These are phyloP conservation scores for Malassezia furfur DNA, from an alignment of 1,284 basidiomycete genomes.

Conservation along the genomic window DNA sequence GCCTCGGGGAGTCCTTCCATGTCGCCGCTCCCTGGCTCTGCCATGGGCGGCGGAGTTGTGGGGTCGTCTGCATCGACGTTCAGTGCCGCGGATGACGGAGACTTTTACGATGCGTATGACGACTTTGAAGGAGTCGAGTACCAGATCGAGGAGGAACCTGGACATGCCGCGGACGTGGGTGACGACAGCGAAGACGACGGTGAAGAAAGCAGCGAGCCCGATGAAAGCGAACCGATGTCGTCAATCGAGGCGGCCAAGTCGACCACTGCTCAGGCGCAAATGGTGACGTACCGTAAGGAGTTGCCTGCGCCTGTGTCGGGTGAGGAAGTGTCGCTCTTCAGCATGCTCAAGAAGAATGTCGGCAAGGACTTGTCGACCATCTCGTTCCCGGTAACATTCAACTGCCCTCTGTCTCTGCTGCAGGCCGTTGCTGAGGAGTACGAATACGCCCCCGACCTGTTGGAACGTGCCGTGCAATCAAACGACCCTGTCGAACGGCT, in stretches of 20 bases:
- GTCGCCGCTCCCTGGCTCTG: neutral
- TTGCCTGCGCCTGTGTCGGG: constrained; percentile 57
- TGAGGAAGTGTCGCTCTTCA: constrained; percentile 77
- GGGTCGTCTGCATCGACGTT: neutral
- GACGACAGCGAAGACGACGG: constrained; percentile 15
- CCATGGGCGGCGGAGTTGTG: neutral
- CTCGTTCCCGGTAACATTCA: constrained; percentile 48
- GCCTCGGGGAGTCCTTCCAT: neutral
- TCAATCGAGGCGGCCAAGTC: no score
- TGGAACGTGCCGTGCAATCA: constrained; percentile 36
- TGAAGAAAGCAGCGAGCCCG: constrained; percentile 30
- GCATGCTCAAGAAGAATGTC: constrained; percentile 81
- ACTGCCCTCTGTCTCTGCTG: constrained; percentile 44
- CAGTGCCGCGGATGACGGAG: constrained; percentile 6
- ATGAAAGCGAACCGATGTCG: constrained; percentile 17
- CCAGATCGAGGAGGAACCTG: constrained; percentile 17
- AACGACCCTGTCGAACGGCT: constrained; percentile 40
- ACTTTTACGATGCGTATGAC: constrained; percentile 39
- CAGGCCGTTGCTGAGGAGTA: constrained; percentile 46
- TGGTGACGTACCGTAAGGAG: constrained; percentile 45
- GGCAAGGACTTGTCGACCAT: constrained; percentile 48
- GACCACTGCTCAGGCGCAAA: neutral
- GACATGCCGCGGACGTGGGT: constrained; percentile 29
- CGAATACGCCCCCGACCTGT: constrained; percentile 43
- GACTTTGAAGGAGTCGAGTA: constrained; percentile 15